phyloP scores from a whole-genome alignment of 1,139 yeast genomes.

The Geotrichum cucujoidarum region DNA sequence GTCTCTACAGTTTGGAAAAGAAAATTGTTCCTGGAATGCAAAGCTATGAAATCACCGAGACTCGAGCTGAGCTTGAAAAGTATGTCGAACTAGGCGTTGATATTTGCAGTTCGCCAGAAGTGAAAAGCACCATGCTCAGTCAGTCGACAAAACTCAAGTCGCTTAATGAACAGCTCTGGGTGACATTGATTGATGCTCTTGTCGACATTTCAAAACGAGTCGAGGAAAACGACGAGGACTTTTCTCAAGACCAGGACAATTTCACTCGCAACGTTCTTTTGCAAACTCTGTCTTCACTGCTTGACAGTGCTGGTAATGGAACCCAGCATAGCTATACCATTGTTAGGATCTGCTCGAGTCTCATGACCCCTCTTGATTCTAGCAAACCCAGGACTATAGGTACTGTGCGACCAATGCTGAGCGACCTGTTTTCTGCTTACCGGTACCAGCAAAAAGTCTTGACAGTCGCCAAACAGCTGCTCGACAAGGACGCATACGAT shows the following conservation, averaged over 20 bases:
- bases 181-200: conserved; percentile 29
- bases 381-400: conserved; percentile 27
- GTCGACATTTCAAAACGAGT: conserved; percentile 25
- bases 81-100: conserved; percentile 30
- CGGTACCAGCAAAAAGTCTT: conserved; percentile 58
- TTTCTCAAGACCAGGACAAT: conserved; percentile 11
- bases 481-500: conserved; percentile 51
- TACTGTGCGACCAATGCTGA: conserved; percentile 53
- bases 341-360: conserved; percentile 28
- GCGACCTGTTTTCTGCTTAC: conserved; percentile 60
- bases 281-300: conserved; percentile 26
- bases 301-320: conserved; percentile 25
- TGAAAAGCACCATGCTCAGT: conserved; percentile 4
- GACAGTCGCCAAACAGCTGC: conserved; percentile 48
- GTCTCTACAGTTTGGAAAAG: conserved; percentile 26
- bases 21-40: conserved; percentile 3
- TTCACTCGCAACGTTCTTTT: conserved; percentile 25
- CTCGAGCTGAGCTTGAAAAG: conserved; percentile 21
- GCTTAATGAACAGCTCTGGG: conserved; percentile 30
- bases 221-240: background rate
- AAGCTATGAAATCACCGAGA: conserved; percentile 4
- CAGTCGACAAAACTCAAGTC: conserved; percentile 1
- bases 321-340: conserved; percentile 28
- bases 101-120: conserved; percentile 24
- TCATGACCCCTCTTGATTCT: conserved; percentile 25